Evolutionary conservation across 179 eudicot species (phyloP).

Genomic region (Silene coronaria): DNA sequence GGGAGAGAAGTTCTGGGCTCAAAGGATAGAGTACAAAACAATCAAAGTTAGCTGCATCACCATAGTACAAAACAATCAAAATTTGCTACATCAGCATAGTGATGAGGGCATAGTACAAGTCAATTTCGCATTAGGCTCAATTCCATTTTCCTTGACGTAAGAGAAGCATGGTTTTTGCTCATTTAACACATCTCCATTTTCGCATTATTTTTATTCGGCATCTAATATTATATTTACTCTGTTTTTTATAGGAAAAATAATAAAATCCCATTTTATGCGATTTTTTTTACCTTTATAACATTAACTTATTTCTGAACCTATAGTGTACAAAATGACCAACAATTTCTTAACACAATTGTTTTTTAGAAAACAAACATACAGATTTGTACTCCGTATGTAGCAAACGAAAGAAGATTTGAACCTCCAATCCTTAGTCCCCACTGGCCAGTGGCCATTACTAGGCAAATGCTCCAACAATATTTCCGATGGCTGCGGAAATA

Average conservation of each 20-base stretch:
- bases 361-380: background rate
- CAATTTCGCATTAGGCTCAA: constrained; percentile 3
- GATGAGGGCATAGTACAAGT: constrained; percentile 3
- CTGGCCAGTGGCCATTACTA: too few relatives aligned
- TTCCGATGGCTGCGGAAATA: too few relatives aligned
- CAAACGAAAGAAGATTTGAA: too few relatives aligned
- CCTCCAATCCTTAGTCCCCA: too few relatives aligned
- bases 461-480: too few relatives aligned
- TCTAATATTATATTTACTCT: background rate
- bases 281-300: too few relatives aligned
- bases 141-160: constrained; percentile 17
- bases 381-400: background rate
- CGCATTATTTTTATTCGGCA: background rate
- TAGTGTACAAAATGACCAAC: background rate
- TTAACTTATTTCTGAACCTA: too few relatives aligned
- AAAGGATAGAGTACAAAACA: background rate
- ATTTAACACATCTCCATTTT: background rate
- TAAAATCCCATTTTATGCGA: background rate
- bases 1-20: too few relatives aligned
- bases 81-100: constrained; percentile 7
- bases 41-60: constrained; percentile 2
- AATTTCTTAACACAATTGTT: background rate
- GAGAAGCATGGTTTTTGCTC: constrained; percentile 8
- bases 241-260: background rate
- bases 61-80: constrained; percentile 8